Base-by-base conservation (phyloP, 345 rosid species). In the Pistacia atlantica region DNA sequence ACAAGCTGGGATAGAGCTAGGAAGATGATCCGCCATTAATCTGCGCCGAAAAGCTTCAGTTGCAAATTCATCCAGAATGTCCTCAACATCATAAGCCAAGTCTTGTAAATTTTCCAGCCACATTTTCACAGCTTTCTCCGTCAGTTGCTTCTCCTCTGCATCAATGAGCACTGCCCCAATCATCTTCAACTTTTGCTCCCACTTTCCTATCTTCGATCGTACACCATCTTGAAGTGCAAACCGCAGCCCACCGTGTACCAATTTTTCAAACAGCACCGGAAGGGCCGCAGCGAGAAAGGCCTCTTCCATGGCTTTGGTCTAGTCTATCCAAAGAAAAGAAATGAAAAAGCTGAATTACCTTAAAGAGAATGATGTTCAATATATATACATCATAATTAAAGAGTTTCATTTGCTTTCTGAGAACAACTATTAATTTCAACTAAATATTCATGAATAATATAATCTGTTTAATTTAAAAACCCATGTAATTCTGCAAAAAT, bases 11-110 rank as follows among this genome's bases (percentile, higher is more conserved):
- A 61, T 28, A 25, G 8, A 10, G 42, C 13, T 28, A 17, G 38
- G 4, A 5, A 17, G 38, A 68, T 28, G 57, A 57, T 49, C 9
- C 9, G 61, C n/a, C 74, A 17, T 70, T 5, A 70, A 70, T 10
- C 52, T 37, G 11, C 63, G 20, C 25, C 13, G 5, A 0, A 55
- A n/a, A 55, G 28, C 74, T 35, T 55, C 48, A 18, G 74, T 55
- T 5, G 74, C 18, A 17, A 14, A 35, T 20, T 55, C 74, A 70
- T 70, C 74, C 4, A 70, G 63, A 3, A 70, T 35, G 63, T 70
- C 74, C 49, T 70, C 74, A 8, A 56, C 63, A 5, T 70, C 63
- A n/a, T 70, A 70, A 33, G 63, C 63, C 74, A 70, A 56, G 51
- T 70, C 63, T 18, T 5, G 63, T 16, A 70, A 28, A 54, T 70